These are phyloP conservation scores for Smallanthus sonchifolius DNA, from an alignment of 129 eudicot genomes.

Conservation along the genomic window DNA sequence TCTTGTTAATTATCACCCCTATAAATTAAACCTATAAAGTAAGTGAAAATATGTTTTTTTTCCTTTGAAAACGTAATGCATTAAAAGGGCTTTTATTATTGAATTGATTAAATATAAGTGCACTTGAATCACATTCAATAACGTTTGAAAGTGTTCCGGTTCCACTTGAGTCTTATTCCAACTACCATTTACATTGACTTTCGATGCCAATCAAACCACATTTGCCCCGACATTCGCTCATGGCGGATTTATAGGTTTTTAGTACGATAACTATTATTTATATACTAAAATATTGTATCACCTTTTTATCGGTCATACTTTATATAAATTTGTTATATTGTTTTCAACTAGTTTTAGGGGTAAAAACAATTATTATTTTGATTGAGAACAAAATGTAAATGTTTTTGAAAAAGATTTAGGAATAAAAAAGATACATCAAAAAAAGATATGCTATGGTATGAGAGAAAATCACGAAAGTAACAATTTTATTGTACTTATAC, in stretches of 20 bases:
- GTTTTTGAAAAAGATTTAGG: too few relatives aligned
- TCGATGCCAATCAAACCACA: background rate
- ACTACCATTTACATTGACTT: slow-evolving; percentile 25
- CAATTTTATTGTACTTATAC: too few relatives aligned
- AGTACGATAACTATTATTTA: too few relatives aligned
- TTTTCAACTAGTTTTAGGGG: too few relatives aligned
- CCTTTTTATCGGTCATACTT: too few relatives aligned
- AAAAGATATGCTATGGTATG: too few relatives aligned
- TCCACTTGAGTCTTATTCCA: slow-evolving; percentile 24
- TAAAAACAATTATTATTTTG: too few relatives aligned
- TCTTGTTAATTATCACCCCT: background rate
- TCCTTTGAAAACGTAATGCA: background rate
- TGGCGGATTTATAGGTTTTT: background rate
- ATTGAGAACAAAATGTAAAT: too few relatives aligned
- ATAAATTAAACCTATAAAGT: background rate
- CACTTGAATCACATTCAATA: slow-evolving; percentile 11
- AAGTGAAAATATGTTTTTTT: background rate
- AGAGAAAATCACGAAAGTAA: too few relatives aligned
- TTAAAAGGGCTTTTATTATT: background rate
- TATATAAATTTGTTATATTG: too few relatives aligned
- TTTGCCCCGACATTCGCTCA: background rate
- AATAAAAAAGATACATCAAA: too few relatives aligned
- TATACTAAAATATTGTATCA: too few relatives aligned
- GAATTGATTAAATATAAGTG: slow-evolving; percentile 1
- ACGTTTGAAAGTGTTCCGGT: slow-evolving; percentile 15